Base-by-base conservation (phyloP, 768 basidiomycete species). In the Mycena rosella region DNA sequence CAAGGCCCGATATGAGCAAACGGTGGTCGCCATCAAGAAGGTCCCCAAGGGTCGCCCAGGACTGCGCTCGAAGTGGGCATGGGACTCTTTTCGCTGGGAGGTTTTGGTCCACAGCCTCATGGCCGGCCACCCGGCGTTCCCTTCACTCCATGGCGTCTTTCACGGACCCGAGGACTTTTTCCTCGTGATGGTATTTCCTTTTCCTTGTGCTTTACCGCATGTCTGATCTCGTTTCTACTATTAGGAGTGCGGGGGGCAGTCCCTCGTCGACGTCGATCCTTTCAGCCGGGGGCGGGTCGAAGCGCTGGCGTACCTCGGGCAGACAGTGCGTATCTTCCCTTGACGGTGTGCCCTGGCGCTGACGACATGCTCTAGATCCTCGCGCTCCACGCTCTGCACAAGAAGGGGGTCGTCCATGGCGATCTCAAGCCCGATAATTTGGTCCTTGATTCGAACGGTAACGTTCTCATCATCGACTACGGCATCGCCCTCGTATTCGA, bases 141-240 rank as follows among this genome's bases (percentile, higher is more conserved):
- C 65, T 1, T 1, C 3, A 4, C 24, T 68, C 8, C 22, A 49
- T 18, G 67, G 57, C 18, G 57, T 34, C 0, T 69, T 59, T 17
- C 48, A 60, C 5, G 63, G 54, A 14, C 27, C 8, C 2, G 38
- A 63, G 1, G 18, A 34, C 6, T 59, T 27, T 10, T 64, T 38
- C n/a, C 6, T 69, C 2, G 58, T 60, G 1, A 64, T 64, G 49
- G 67, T 60, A 58, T 45, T 55, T 15, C 11, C n/a, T 17, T 44
- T 48, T 3, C 24, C 40, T 24, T 32, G 7, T 42, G 22, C 4
- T 0, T 14, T 7, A 14, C 26, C 0, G n/a, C n/a, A 4, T 6
- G 17, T 17, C 29, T 34, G 26, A 45, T 10, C 22, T 42, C 45
- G 32, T 34, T n/a, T 34, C 32, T 34, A 56, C 11, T 20, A 7